phyloP scores from a whole-genome alignment of 306 rosid genomes.

The Senna tora region DNA sequence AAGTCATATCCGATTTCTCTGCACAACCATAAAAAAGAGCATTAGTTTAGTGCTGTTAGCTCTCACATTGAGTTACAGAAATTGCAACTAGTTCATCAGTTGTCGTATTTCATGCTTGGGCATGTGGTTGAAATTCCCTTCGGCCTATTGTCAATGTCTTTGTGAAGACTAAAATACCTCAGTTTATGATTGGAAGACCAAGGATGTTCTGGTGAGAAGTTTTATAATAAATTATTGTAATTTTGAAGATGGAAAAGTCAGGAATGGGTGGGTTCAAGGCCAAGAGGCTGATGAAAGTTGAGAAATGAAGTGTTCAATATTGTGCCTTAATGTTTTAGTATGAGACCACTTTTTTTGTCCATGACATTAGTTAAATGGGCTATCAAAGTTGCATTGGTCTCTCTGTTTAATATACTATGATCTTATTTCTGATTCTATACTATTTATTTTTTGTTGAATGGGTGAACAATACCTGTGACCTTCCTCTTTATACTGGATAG shows the following conservation, averaged over 20 bases:
- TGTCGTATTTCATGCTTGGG: constrained; percentile 11
- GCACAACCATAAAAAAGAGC: neutral
- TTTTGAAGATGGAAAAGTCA: neutral
- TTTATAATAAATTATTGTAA: neutral
- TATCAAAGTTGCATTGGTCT: constrained; percentile 17
- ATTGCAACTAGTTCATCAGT: neutral
- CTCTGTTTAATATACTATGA: neutral
- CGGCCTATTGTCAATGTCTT: constrained; percentile 11
- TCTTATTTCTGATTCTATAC: neutral
- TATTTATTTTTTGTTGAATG: constrained; percentile 30
- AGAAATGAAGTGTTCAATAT: neutral
- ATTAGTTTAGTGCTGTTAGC: constrained; percentile 17
- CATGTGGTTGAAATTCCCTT: neutral
- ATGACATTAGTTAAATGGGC: constrained; percentile 14
- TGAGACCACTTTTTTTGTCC: constrained; percentile 2
- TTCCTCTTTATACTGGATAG: neutral
- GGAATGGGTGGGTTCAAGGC: constrained; percentile 25
- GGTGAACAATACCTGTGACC: constrained; percentile 5
- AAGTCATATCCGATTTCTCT: neutral
- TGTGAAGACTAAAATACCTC: neutral
- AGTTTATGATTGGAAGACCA: constrained; percentile 19
- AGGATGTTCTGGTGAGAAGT: constrained; percentile 3
- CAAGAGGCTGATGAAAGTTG: constrained; percentile 15
- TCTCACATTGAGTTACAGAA: neutral
- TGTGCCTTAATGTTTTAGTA: neutral